phyloP scores from a whole-genome alignment of 225 moss, liverwort and hornwort species.

The Bryum argenteum region DNA sequence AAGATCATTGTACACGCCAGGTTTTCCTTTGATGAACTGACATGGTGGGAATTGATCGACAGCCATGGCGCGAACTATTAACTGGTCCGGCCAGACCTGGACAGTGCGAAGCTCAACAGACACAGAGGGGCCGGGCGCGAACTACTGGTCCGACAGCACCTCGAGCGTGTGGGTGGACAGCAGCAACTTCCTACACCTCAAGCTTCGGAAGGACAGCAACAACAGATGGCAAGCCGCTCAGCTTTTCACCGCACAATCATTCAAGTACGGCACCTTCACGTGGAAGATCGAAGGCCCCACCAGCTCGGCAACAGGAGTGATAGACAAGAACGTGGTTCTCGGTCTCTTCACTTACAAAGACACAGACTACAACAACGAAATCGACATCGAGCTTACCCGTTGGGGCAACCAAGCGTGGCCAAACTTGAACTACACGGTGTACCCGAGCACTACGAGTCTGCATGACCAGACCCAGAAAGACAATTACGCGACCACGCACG shows the following conservation, averaged over 20 bases:
- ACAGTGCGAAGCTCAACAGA: background rate
- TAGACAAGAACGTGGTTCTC: background rate
- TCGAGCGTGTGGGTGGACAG: constrained; percentile 9
- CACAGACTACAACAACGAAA: constrained; percentile 17
- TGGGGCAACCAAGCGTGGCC: constrained; percentile 1
- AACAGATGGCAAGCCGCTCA: background rate
- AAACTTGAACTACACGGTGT: constrained; percentile 17
- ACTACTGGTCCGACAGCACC: constrained; percentile 7
- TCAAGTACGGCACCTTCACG: background rate
- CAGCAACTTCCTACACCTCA: background rate
- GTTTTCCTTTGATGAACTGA: background rate
- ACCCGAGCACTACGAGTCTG: background rate
- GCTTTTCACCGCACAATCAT: background rate
- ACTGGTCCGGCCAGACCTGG: constrained; percentile 10
- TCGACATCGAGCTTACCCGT: constrained; percentile 5
- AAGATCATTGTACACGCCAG: too few relatives aligned
- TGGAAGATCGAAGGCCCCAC: constrained; percentile 18
- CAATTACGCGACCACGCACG: background rate
- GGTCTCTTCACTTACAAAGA: background rate
- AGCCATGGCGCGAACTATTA: background rate
- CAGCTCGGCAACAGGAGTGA: background rate
- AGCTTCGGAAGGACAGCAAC: constrained; percentile 1
- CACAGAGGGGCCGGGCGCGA: constrained; percentile 2
- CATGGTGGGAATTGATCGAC: background rate
- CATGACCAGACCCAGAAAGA: constrained; percentile 1